Base-by-base conservation (phyloP, 768 basidiomycete genomes). In the Lactarius sp. region DNA sequence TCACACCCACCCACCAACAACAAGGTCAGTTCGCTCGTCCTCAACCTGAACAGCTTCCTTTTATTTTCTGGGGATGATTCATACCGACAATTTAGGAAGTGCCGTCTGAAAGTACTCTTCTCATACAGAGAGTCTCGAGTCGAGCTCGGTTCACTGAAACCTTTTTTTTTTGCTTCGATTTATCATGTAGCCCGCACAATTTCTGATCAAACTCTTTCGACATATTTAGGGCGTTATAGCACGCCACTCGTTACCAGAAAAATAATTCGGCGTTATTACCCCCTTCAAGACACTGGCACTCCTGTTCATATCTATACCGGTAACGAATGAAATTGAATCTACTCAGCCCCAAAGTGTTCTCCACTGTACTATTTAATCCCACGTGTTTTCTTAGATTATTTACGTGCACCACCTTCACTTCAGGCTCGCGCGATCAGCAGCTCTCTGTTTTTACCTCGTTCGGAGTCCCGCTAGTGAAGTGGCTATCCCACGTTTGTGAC, bases 41-140 rank as follows among this genome's bases (percentile, higher is more conserved):
- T 18, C 10, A 3, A 18, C 22, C 20, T 2, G 27, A 7, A 13
- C 34, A 31, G 14, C 0, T 44, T 36, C 52, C 9, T 14, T 8
- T 63, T 37, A 12, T 14, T 50, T 34, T 22, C 22, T 33, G 1
- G 20, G 13, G 65, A 66, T 66, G 65, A 66, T 65, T n/a, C 53
- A 42, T 56, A 51, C 66, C 66, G 66, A 67, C 59, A 62, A 56
- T 62, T 68, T 68, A 68, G 66, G 66, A 68, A 68, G 66, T 68
- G 66, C 66, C 66, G 66, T 67, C 66, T 49, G 66, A 67, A 67
- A 16, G 16, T 61, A 1, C 18, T 47, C 33, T 14, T 58, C 44
- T 56, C 56, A 41, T 41, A 12, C 22, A 41, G 56, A 39, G 57
- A 27, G 6, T 41, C 52, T 53, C 33, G 31, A 60, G 66, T 67